phyloP scores from a whole-genome alignment of 2,329 filamentous ascomycete genomes.

The Alternaria consortialis region DNA sequence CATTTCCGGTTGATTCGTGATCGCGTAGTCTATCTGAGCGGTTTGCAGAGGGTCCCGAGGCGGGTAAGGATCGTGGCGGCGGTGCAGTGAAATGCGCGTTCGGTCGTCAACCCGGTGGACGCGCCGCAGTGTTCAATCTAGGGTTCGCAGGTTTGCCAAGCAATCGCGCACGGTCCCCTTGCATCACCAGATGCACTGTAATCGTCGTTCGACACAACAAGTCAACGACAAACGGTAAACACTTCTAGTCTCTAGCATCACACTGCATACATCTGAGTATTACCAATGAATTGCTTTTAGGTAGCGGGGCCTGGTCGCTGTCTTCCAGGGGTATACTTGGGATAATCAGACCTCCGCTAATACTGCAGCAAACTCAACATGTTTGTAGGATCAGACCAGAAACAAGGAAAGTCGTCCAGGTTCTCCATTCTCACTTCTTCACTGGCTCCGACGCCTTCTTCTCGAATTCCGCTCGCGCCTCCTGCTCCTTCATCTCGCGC shows the following conservation, averaged over 20 bases:
- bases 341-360: constrained; percentile 33
- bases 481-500: constrained; percentile 86
- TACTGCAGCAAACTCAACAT: constrained; percentile 32
- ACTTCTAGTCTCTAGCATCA: background rate
- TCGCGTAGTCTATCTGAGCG: constrained; percentile 44
- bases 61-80: constrained; percentile 32
- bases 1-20: constrained; percentile 44
- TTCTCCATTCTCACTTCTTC: constrained; percentile 32
- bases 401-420: constrained; percentile 6
- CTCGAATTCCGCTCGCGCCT: constrained; percentile 75
- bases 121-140: constrained; percentile 30
- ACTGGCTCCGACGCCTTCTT: constrained; percentile 59
- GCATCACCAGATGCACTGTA: constrained; percentile 8
- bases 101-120: constrained; percentile 30
- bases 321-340: constrained; percentile 42
- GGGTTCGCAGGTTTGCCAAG: constrained; percentile 22
- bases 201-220: constrained; percentile 5
- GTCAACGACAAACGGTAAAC: background rate
- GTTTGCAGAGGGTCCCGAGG: constrained; percentile 18
- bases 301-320: constrained; percentile 28
- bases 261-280: constrained; percentile 7
- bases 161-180: constrained; percentile 9
- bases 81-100: constrained; percentile 48
- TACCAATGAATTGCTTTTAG: constrained; percentile 22
- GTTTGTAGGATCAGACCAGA: constrained; percentile 21